Conservation (phyloP, 495 filamentous ascomycete species). For the Jackrogersella multiformis region DNA sequence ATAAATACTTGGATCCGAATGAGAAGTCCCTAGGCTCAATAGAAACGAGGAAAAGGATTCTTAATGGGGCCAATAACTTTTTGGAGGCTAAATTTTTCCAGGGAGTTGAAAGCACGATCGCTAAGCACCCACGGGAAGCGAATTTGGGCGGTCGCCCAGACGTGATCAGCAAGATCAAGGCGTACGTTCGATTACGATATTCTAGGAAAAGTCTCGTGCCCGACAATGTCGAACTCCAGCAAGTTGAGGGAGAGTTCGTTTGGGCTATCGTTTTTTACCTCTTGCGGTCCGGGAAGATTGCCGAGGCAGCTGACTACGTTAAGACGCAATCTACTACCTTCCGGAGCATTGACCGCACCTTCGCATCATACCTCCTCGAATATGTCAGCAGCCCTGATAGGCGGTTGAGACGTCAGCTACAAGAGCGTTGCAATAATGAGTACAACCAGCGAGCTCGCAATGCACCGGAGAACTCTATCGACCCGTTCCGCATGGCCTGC, state of each 20-base stretch:
- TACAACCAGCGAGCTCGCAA: conserved; percentile 85
- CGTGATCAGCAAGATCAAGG: conserved; percentile 86
- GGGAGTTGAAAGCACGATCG: conserved; percentile 76
- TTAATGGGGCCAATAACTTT: conserved; percentile 77
- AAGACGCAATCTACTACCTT: conserved; percentile 78
- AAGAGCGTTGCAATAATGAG: conserved; percentile 85
- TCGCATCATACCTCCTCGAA: conserved; percentile 84
- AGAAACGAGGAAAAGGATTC: conserved; percentile 74
- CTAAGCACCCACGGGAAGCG: conserved; percentile 86
- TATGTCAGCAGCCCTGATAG: conserved; percentile 77
- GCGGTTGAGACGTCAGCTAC: conserved; percentile 76
- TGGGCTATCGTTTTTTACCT: conserved; percentile 96
- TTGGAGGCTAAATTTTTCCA: conserved; percentile 78
- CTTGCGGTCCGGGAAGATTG: conserved; percentile 83
- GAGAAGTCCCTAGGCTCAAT: conserved; percentile 67
- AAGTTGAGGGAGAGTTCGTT: conserved; percentile 80
- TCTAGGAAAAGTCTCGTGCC: conserved; percentile 80
- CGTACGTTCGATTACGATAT: conserved; percentile 82
- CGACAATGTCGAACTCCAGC: conserved; percentile 76
- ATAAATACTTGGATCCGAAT: conserved; percentile 75
- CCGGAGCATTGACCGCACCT: conserved; percentile 87
- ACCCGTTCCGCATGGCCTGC: conserved; percentile 96
- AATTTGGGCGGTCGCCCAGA: conserved; percentile 89
- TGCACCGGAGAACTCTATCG: conserved; percentile 84
- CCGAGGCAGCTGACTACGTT: conserved; percentile 87